Base-by-base conservation (phyloP, 768 basidiomycete species). In the Rhizopogon rudus region DNA sequence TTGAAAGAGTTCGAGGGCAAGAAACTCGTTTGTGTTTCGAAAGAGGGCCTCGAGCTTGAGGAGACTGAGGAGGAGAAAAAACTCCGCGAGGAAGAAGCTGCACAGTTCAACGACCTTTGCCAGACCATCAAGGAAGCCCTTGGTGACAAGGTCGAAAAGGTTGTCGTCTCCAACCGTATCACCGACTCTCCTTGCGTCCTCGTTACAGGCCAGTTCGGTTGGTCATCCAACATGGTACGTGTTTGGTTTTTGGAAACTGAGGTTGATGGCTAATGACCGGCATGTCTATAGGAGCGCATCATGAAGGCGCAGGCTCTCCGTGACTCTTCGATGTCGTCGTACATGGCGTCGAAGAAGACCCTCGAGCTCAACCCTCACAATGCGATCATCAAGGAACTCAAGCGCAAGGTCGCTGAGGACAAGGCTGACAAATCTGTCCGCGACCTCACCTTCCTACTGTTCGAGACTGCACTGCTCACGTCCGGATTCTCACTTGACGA, bases 61-160 rank as follows among this genome's bases (percentile, higher is more conserved):
- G 96, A 99, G 82, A 95, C 93, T 14, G 93, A 96, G 8, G 96
- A 96, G 63, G 96, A 98, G 84, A 99, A 98, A 87, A 82, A 81
- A 67, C 75, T 67, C 10, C 91, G 92, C 49, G 96, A 98, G 79
- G 82, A 86, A 59, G 93, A 96, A 74, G 83, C 79, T 25, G 76
- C 86, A 57, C 85, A 87, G 62, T 98, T 82, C 77, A 81, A 82
- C 66, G 93, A 93, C 58, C 83, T 99, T 56, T 95, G 93, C 84
- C 80, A 88, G 58, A 85, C 88, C 60, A 92, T 98, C 79, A 99
- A 98, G 84, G 96, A 99, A 65, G 91, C 91, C 55, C 93, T 99
- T 57, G 95, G 96, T 56, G 96, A 98, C 75, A 96, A 95, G 82
- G 95, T 99, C 60, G 97, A 99, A 83, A 99, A 99, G 82, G 96